Conservation (phyloP, 306 rosid species). For the Dryas octopetala region DNA sequence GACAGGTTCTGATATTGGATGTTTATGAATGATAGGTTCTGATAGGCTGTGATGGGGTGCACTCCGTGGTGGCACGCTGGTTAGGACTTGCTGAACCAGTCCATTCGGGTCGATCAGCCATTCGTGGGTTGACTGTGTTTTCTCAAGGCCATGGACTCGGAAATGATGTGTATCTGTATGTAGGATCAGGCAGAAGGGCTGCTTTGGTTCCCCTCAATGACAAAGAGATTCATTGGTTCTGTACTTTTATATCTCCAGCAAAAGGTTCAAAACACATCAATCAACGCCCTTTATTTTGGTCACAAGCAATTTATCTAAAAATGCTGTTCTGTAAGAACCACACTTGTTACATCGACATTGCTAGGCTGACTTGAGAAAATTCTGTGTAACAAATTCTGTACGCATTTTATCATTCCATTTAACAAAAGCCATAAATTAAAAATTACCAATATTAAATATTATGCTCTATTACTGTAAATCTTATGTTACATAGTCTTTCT, state of each 20-base stretch:
- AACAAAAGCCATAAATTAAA: no score
- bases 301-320: not conserved
- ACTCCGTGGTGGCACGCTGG: conserved; percentile 19
- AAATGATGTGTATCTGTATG: not conserved
- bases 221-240: conserved; percentile 18
- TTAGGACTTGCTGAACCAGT: conserved; percentile 16
- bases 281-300: not conserved
- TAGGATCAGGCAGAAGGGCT: conserved; percentile 11
- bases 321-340: not conserved
- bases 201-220: conserved; percentile 21
- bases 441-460: no score
- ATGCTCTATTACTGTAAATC: no score
- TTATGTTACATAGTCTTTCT: no score
- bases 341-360: not conserved
- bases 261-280: conserved; percentile 13
- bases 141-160: conserved; percentile 29
- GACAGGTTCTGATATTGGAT: conserved; percentile 14
- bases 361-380: no score
- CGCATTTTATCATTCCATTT: no score
- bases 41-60: conserved; percentile 29
- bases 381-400: no score
- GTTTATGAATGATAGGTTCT: not conserved
- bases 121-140: conserved; percentile 15
- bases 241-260: not conserved
- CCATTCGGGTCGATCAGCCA: conserved; percentile 21